These are phyloP conservation scores for Beauveria sp. DNA, from an alignment of 2,329 filamentous ascomycete species.

Conservation along the genomic window DNA sequence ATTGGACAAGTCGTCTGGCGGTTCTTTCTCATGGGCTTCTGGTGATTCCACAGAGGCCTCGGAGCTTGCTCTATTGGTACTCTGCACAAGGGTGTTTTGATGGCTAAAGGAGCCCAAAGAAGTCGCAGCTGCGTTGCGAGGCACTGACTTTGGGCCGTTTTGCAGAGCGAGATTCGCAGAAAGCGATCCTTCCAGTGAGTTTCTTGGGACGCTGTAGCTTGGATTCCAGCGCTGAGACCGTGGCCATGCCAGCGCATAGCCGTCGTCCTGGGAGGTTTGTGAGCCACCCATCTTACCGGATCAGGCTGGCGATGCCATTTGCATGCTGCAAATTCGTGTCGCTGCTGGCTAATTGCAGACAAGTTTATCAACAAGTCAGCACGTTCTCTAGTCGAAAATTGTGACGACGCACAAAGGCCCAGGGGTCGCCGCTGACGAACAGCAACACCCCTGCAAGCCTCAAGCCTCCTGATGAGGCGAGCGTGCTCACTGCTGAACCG, in stretches of 20 bases:
- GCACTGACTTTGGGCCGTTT: slow-evolving; percentile 8
- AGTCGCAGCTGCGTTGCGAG: neutral
- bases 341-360: neutral
- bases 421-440: neutral
- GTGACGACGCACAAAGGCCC: neutral
- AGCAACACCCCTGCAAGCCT: neutral
- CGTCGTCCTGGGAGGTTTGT: neutral
- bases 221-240: slow-evolving; percentile 21
- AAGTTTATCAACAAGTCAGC: too few species aligned
- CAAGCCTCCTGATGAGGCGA: neutral
- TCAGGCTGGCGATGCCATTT: neutral
- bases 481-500: neutral
- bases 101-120: neutral
- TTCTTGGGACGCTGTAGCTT: slow-evolving; percentile 18
- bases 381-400: neutral
- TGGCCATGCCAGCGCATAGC: slow-evolving; percentile 17
- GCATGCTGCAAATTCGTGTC: neutral
- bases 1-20: slow-evolving; percentile 17
- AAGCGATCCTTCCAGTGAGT: slow-evolving; percentile 12
- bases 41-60: neutral
- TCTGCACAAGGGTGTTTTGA: slow-evolving; percentile 7
- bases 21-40: neutral
- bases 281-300: neutral
- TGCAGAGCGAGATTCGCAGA: neutral
- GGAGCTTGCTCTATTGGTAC: neutral